A percentile compares a stretch with the other conserved stretches of the same genome.
Conservation (phyloP, 1,284 basidiomycete species). For the Heterobasidion annosum region DNA sequence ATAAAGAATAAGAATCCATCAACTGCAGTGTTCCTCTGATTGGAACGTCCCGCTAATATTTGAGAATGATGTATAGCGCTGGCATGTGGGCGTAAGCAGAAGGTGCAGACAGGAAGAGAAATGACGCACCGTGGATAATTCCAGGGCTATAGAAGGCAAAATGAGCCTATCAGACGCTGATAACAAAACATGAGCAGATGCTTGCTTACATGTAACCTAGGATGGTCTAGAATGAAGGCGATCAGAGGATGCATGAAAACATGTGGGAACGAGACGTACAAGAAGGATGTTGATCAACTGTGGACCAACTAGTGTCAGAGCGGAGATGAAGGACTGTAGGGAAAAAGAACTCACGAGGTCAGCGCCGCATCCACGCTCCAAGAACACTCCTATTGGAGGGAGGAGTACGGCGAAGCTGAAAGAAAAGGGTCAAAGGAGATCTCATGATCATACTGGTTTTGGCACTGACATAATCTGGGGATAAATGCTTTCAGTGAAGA, state of each 20-base stretch:
- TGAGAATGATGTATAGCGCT: slow-evolving; percentile 73
- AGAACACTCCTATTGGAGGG: slow-evolving; percentile 73
- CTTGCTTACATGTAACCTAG: slow-evolving; percentile 56
- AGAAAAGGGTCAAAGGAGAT: slow-evolving; percentile 3
- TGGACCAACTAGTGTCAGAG: too few relatives aligned
- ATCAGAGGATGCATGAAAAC: not conserved
- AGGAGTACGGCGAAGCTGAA: slow-evolving; percentile 59
- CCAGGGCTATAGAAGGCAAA: slow-evolving; percentile 41
- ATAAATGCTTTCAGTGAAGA: too few relatives aligned
- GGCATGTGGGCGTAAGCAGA: not conserved
- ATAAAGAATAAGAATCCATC: not conserved
- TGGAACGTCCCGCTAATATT: slow-evolving; percentile 26
- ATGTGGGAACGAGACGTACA: slow-evolving; percentile 17
- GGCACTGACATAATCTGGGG: slow-evolving; percentile 25
- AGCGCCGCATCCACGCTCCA: slow-evolving; percentile 66
- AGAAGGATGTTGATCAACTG: slow-evolving; percentile 64
- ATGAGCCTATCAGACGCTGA: slow-evolving; percentile 12
- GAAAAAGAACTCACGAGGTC: slow-evolving; percentile 43
- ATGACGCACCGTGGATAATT: slow-evolving; percentile 55
- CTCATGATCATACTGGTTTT: not conserved
- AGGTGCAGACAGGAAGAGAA: slow-evolving; percentile 4
- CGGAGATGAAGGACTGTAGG: not conserved
- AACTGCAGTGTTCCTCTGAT: not conserved
- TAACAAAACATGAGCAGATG: not conserved
- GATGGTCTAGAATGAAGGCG: slow-evolving; percentile 31